A percentile compares a stretch with the other conserved stretches of the same genome.
These are phyloP conservation scores for Fraxinus pennsylvanica DNA, from an alignment of 257 asterid species.

Conservation along the genomic window DNA sequence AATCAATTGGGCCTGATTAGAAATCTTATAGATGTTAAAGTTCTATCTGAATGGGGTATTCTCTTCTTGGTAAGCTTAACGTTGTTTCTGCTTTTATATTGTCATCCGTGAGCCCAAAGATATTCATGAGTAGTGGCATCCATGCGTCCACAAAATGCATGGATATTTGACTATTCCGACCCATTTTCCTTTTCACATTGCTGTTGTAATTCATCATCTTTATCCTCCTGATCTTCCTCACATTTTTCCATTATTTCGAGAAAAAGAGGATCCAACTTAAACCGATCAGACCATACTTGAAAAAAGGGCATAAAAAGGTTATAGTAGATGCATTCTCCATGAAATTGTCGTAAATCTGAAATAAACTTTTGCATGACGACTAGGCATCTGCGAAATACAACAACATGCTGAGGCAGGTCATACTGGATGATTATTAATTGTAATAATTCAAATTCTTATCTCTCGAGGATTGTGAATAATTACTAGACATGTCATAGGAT, in stretches of 20 bases:
- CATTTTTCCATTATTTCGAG: neutral
- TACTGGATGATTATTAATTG: neutral
- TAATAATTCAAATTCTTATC: neutral
- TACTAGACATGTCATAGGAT: slow-evolving; percentile 9
- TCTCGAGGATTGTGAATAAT: slow-evolving; percentile 7
- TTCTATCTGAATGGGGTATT: slow-evolving; percentile 99
- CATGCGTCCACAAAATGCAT: neutral
- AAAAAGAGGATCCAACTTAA: neutral
- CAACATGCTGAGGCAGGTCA: neutral
- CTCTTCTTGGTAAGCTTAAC: slow-evolving; percentile 79
- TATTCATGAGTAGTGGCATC: neutral
- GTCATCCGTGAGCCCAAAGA: neutral
- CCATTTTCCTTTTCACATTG: neutral
- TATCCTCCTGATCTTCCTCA: neutral
- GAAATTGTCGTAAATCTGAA: neutral
- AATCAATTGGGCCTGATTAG: slow-evolving; percentile 89
- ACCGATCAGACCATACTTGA: neutral
- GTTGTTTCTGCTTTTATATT: slow-evolving; percentile 4
- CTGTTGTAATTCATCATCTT: neutral
- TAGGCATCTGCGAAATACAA: neutral
- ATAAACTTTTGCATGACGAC: neutral
- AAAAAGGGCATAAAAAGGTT: neutral
- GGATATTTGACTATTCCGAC: neutral
- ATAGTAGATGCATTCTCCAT: neutral
- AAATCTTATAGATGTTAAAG: slow-evolving; percentile 85